Base-by-base conservation (phyloP, 495 filamentous ascomycete genomes). In the Podospora bellae-mahoneyi region DNA sequence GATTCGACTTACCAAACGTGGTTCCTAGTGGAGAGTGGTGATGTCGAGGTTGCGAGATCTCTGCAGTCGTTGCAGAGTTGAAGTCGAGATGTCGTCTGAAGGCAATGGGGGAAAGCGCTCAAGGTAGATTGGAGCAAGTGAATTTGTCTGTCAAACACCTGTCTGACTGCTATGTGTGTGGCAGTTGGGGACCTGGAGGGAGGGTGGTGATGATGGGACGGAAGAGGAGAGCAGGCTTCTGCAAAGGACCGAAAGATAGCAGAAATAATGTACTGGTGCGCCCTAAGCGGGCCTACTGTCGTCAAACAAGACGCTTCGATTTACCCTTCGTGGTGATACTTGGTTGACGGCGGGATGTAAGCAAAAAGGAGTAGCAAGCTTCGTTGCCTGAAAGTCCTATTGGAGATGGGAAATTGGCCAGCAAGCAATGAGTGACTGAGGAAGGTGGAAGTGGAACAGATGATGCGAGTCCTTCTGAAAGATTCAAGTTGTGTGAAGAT, bases 1-100 rank as follows among this genome's bases (percentile, higher is more conserved):
- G 19, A 64, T 59, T 23, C n/a, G 64, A 34, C 39, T 48, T 48
- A 48, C 39, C 39, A 16, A 48, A 48, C 16, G 27, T 69, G 65
- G 34, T 39, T 28, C 32, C 64, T 48, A 13, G 39, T 48, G 13
- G 39, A 13, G 13, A 48, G 39, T 48, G 39, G 39, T 48, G 39
- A 48, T 48, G 39, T 48, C 13, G 39, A 48, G 39, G 7, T 48
- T 48, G 39, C 39, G 18, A 48, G 39, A 16, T 48, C 39, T 48
- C 13, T 48, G 39, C 39, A 13, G 39, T 48, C 39, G 39, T 48
- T 48, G 39, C 9, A 48, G 15, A 48, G 39, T 48, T 10, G 39
- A 48, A 48, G 39, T 48, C 39, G 9, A 13, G 15, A 13, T 48
- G 9, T 48, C 13, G 7, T 48, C 13, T 48, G 9, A 48, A 48